Percentiles rank a stretch among this genome's conserved stretches.
These are phyloP conservation scores for Sporothrix sp. DNA, from an alignment of 2,329 filamentous ascomycete genomes.

Conservation along the genomic window DNA sequence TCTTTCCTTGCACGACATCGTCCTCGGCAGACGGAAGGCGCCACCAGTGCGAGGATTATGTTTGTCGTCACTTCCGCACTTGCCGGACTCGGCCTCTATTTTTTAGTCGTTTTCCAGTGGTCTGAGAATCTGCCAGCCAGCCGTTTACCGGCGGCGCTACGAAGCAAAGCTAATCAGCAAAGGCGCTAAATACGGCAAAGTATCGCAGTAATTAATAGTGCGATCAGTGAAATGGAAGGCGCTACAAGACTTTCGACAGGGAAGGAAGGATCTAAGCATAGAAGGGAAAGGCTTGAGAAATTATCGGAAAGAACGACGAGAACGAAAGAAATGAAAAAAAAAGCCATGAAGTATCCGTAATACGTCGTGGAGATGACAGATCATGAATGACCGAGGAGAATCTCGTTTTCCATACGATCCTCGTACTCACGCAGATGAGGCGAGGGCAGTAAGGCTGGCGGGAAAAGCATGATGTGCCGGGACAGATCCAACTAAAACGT, in stretches of 20 bases:
- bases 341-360: not conserved
- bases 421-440: too few species aligned
- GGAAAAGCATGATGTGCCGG: too few species aligned
- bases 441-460: too few species aligned
- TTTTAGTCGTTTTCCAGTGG: too few species aligned
- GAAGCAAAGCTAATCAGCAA: not conserved
- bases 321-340: not conserved
- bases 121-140: not conserved
- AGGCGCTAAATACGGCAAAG: not conserved
- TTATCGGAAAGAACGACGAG: not conserved
- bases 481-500: too few species aligned
- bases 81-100: not conserved
- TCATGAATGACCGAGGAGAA: too few species aligned
- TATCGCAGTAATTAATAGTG: not conserved
- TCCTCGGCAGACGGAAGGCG: slow-evolving; percentile 1
- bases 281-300: not conserved
- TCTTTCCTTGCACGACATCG: not conserved
- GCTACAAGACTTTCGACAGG: not conserved
- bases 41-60: not conserved
- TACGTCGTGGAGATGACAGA: too few species aligned
- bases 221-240: slow-evolving; percentile 5
- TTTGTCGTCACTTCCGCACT: not conserved
- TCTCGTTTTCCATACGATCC: too few species aligned
- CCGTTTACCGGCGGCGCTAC: slow-evolving; percentile 1
- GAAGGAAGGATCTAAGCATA: not conserved